Conservation (phyloP, 2,329 filamentous ascomycete genomes). For the Dactylella cylindrospora region DNA sequence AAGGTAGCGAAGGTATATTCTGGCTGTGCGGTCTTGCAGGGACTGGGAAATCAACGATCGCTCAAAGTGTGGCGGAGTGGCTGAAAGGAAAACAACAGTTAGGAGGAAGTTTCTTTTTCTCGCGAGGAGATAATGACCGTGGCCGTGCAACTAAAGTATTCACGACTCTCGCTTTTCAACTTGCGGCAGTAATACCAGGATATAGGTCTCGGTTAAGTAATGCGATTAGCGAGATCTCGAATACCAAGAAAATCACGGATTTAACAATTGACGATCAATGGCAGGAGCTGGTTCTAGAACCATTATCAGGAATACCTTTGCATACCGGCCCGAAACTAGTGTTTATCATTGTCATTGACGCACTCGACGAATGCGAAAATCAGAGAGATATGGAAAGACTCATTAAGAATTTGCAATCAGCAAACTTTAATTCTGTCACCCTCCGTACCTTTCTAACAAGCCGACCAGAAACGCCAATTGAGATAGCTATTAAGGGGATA, state of each 20-base stretch:
- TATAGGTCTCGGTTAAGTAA: neutral
- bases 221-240: neutral
- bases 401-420: neutral
- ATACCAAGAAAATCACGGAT: constrained; percentile 40
- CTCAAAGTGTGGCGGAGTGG: constrained; percentile 27
- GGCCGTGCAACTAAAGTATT: constrained; percentile 13
- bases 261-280: constrained; percentile 52
- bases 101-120: constrained; percentile 45
- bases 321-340: constrained; percentile 4
- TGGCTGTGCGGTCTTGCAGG: constrained; percentile 51
- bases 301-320: constrained; percentile 47
- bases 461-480: constrained; percentile 45
- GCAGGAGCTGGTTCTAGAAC: constrained; percentile 52
- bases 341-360: constrained; percentile 49
- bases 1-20: constrained; percentile 44
- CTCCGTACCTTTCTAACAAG: constrained; percentile 46
- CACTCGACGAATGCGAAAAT: constrained; percentile 49
- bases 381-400: constrained; percentile 41
- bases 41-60: constrained; percentile 44
- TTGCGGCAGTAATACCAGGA: neutral
- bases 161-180: constrained; percentile 29
- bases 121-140: constrained; percentile 10
- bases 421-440: constrained; percentile 2
- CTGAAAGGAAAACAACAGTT: constrained; percentile 17
- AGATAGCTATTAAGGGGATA: constrained; percentile 43